Base-by-base conservation (phyloP, 768 basidiomycete species). In the Cystofilobasidium capitatum region DNA sequence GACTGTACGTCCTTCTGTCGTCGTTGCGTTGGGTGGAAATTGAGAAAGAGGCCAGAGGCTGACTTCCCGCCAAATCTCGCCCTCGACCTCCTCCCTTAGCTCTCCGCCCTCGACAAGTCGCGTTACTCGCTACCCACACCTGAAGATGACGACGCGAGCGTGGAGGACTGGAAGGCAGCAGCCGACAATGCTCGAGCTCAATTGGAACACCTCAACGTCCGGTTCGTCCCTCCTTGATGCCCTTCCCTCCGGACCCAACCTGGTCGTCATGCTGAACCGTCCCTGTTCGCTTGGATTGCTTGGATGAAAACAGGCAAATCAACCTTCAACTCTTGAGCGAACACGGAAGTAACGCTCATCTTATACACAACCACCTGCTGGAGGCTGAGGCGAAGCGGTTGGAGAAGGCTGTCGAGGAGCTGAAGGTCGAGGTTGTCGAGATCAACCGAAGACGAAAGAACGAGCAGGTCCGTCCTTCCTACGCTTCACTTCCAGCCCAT, bases 401-500 rank as follows among this genome's bases (percentile, higher is more conserved):
- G 10, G 90, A 91, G 76, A 81, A 80, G 70, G 80, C 84, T 13
- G 76, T 88, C n/a, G 91, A 90, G 73, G 84, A 87, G 70, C 71
- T 92, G 68, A 87, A 86, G 75, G 82, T 89, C 74, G 75, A 85
- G 59, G 89, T 88, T 0, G 86, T 88, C 0, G 88, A 88, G 65
- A 81, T 98, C 68, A 98, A 98, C 75, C 82, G 94, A 58, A 85
- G 87, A 65, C 82, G 93, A 62, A 91, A 93, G 81, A 90, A 91
- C 76, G 79, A 78, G 57, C 91, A 92, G 83, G 90, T 87, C 40
- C 14, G 74, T 61, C 72, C 62, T 79, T 71, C 24, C 37, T 71
- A 24, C 40, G 24, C 49, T 33, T 29, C 12, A 13, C 26, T 24
- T 51, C 9, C 12, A 12, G 26, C 17, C 17, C 42, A 44, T 12